These are phyloP conservation scores for Kwoniella botswanensis DNA, from an alignment of 768 basidiomycete genomes.

Conservation along the genomic window DNA sequence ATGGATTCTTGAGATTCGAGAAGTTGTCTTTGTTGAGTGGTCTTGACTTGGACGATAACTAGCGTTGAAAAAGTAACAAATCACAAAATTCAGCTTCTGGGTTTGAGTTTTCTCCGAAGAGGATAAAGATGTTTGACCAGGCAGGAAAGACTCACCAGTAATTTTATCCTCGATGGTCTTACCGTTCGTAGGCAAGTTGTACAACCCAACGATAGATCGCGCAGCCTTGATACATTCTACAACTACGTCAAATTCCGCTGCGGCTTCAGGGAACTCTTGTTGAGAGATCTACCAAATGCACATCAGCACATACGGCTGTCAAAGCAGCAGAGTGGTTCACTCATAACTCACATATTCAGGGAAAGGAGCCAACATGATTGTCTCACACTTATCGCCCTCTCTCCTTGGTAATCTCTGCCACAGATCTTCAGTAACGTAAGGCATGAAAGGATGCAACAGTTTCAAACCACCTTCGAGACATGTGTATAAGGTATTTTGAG, in stretches of 20 bases:
- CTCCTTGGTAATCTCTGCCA: conserved; percentile 95
- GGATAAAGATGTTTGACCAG: too few species aligned
- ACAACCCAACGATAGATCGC: conserved; percentile 84
- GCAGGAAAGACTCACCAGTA: conserved; percentile 33
- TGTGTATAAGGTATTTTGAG: conserved; percentile 94
- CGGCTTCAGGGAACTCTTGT: conserved; percentile 69
- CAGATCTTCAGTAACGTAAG: conserved; percentile 96
- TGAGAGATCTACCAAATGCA: conserved; percentile 34
- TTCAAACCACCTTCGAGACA: conserved; percentile 89
- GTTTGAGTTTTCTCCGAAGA: not conserved
- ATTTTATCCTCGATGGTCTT: conserved; percentile 58
- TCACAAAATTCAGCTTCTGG: too few species aligned
- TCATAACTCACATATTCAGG: conserved; percentile 71
- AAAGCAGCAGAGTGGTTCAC: not conserved
- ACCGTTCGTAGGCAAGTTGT: conserved; percentile 69
- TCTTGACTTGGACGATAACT: conserved; percentile 81
- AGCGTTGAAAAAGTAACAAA: not conserved
- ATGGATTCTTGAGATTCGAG: conserved; percentile 76
- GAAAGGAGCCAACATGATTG: conserved; percentile 87
- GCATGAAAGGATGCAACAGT: conserved; percentile 97
- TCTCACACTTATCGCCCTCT: conserved; percentile 77
- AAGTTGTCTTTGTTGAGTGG: conserved; percentile 67
- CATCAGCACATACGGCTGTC: not conserved
- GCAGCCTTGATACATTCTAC: conserved; percentile 77
- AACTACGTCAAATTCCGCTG: conserved; percentile 82